Evolutionary conservation across 805 yeast species (phyloP).

Genomic region (Lachancea cidri): DNA sequence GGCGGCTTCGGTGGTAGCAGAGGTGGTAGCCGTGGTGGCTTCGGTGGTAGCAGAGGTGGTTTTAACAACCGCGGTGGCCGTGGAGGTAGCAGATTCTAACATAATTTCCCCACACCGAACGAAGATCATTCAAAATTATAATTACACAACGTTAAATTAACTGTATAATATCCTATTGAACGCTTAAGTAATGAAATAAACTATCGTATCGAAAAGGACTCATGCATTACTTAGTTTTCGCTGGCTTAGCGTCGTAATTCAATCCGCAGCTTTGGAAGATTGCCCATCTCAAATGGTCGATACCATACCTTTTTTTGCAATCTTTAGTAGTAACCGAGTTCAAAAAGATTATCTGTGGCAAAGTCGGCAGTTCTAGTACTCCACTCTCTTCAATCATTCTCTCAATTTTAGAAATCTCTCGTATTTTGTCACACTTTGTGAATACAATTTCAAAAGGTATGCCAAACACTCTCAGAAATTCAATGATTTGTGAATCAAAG

Average conservation of each 20-base stretch:
- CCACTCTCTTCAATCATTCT: slow-evolving; percentile 35
- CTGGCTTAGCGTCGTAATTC: slow-evolving; percentile 19
- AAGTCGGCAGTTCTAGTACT: slow-evolving; percentile 38
- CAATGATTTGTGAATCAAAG: slow-evolving; percentile 51
- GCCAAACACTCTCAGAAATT: slow-evolving; percentile 47
- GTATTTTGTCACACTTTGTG: slow-evolving; percentile 67
- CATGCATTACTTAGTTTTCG: slow-evolving; percentile 5
- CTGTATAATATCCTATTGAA: slow-evolving; percentile 8
- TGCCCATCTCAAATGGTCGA: slow-evolving; percentile 45
- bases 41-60: slow-evolving; percentile 37
- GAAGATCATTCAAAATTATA: background rate
- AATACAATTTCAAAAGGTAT: slow-evolving; percentile 68
- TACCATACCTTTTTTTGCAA: slow-evolving; percentile 43
- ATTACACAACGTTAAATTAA: slow-evolving; percentile 1
- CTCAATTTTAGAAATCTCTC: slow-evolving; percentile 35
- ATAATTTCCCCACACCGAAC: background rate
- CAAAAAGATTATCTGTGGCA: slow-evolving; percentile 42
- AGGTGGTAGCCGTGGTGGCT: slow-evolving; percentile 32
- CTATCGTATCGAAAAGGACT: slow-evolving; percentile 1
- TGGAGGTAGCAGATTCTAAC: slow-evolving; percentile 17
- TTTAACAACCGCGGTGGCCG: slow-evolving; percentile 28
- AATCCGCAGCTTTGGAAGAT: slow-evolving; percentile 52
- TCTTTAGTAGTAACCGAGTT: slow-evolving; percentile 41
- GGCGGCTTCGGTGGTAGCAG: slow-evolving; percentile 44
- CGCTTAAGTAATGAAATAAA: slow-evolving; percentile 13